These are phyloP conservation scores for Euphorbia schlechtendalii DNA, from an alignment of 441 rosid genomes.

Conservation along the genomic window DNA sequence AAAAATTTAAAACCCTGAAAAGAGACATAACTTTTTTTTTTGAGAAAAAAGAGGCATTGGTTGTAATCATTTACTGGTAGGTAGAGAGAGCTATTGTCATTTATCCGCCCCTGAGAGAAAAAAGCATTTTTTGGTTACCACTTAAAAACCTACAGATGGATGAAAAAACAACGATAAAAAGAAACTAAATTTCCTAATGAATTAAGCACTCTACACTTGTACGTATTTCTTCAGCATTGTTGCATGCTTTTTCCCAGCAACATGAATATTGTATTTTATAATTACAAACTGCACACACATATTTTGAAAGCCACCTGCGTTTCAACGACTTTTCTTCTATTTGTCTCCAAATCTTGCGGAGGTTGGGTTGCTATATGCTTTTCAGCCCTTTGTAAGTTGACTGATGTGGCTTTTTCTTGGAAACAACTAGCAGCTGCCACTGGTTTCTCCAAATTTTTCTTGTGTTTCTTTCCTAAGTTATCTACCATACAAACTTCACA, in stretches of 20 bases:
- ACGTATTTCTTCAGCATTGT: slow-evolving; percentile 28
- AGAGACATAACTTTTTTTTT: no score
- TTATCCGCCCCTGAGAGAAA: no score
- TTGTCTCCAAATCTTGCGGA: slow-evolving; percentile 32
- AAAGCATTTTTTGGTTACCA: no score
- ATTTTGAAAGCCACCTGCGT: slow-evolving; percentile 36
- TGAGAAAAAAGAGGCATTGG: no score
- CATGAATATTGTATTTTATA: slow-evolving; percentile 29
- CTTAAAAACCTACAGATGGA: no score
- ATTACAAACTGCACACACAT: slow-evolving; percentile 37
- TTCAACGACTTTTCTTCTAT: slow-evolving; percentile 38
- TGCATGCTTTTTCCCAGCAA: slow-evolving; percentile 42
- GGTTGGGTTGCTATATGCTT: slow-evolving; percentile 26
- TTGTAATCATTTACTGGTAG: no score
- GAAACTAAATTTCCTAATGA: no score
- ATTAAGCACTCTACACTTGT: no score
- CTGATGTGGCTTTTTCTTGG: no score
- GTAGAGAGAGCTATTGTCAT: no score
- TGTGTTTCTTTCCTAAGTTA: slow-evolving; percentile 47
- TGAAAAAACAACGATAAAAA: no score
- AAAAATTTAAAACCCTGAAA: no score
- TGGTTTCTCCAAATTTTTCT: slow-evolving; percentile 38
- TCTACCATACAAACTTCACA: slow-evolving; percentile 43
- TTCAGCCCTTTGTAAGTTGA: slow-evolving; percentile 19
- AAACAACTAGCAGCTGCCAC: slow-evolving; percentile 9